phyloP scores from a whole-genome alignment of 2,329 filamentous ascomycete genomes.

The Thelonectria olida region DNA sequence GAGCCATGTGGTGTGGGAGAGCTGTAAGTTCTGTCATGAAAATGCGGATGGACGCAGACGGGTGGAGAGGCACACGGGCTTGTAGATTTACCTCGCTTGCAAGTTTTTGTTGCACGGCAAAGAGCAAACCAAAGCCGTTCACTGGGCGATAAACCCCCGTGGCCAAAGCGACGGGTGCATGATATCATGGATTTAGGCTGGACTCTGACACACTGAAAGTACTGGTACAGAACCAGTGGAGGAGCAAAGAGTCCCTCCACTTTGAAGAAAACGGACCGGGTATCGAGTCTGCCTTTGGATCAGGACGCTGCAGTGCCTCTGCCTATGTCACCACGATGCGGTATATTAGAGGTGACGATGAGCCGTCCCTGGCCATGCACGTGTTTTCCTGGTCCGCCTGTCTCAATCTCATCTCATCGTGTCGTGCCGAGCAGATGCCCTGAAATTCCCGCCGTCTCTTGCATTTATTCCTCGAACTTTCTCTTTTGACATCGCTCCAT shows the following conservation, averaged over 20 bases:
- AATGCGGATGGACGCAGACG: conserved; percentile 17
- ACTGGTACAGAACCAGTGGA: conserved; percentile 11
- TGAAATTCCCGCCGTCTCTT: neutral
- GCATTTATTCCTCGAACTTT: neutral
- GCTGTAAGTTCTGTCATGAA: neutral
- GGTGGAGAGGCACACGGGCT: conserved; percentile 24
- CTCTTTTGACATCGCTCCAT: neutral
- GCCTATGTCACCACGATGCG: conserved; percentile 4
- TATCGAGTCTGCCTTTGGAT: neutral
- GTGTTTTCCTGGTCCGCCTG: neutral
- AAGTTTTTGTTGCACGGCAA: conserved; percentile 4
- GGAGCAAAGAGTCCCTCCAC: neutral
- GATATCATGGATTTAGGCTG: conserved; percentile 16
- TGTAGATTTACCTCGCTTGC: conserved; percentile 22
- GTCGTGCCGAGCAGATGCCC: neutral
- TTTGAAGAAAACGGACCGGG: conserved; percentile 17
- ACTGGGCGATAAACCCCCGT: conserved; percentile 20
- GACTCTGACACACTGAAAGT: too few species aligned
- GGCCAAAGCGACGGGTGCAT: conserved; percentile 28
- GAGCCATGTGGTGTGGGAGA: conserved; percentile 17
- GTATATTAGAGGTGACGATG: conserved; percentile 16
- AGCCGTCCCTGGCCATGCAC: neutral
- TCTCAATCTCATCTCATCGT: neutral
- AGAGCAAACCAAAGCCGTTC: conserved; percentile 12
- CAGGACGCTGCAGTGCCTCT: neutral